Conservation (phyloP, 441 rosid species). For the Brassica hybrid region DNA sequence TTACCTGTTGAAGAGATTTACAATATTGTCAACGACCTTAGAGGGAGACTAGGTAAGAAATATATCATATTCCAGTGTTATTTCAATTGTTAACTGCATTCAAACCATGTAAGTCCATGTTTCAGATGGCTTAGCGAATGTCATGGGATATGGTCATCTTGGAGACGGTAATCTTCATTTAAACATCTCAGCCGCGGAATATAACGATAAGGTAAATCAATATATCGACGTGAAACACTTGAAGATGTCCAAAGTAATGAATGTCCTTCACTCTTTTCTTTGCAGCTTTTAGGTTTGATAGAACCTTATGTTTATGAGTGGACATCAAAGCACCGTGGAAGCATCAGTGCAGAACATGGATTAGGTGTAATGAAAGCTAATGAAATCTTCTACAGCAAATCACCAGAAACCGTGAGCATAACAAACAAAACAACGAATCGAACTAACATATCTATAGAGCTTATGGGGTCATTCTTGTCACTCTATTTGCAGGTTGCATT, state of each 20-base stretch:
- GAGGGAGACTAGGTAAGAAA: conserved; percentile 68
- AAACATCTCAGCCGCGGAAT: conserved; percentile 72
- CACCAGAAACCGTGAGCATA: conserved; percentile 68
- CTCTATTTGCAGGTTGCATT: conserved; percentile 59
- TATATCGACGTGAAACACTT: background rate
- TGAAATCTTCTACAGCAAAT: conserved; percentile 79
- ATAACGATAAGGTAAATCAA: conserved; percentile 61
- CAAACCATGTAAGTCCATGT: background rate
- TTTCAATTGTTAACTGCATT: too few relatives aligned
- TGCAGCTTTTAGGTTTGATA: conserved; percentile 76
- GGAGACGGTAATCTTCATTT: conserved; percentile 97
- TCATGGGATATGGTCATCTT: conserved; percentile 89
- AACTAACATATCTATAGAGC: conserved; percentile 8
- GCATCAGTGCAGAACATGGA: conserved; percentile 53
- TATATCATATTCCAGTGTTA: background rate
- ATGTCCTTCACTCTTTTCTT: conserved; percentile 1
- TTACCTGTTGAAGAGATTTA: conserved; percentile 87
- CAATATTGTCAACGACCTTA: conserved; percentile 80
- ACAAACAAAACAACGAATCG: background rate
- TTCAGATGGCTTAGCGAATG: conserved; percentile 30
- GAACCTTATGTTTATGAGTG: conserved; percentile 95
- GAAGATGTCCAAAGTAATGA: conserved; percentile 12
- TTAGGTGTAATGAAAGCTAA: conserved; percentile 86
- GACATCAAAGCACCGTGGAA: conserved; percentile 89
- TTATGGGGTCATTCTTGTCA: background rate